Conservation (phyloP, 345 rosid species). For the Brassica cretica region DNA sequence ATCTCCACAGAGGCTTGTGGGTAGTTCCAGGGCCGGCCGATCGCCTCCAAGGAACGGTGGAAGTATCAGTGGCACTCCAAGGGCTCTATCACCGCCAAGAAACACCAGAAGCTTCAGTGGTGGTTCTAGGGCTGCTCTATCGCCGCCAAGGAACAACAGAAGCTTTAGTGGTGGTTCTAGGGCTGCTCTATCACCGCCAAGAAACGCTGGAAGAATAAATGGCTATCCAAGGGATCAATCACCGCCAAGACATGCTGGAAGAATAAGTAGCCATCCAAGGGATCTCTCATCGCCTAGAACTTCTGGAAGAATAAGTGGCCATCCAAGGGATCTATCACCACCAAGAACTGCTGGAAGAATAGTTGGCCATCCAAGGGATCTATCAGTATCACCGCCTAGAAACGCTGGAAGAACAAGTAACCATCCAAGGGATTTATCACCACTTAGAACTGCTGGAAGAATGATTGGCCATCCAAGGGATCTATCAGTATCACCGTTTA, state of each 20-base stretch:
- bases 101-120: not conserved
- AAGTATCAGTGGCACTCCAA: not conserved
- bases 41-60: slow-evolving; percentile 45
- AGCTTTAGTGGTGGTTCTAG: not conserved
- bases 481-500: slow-evolving; percentile 33
- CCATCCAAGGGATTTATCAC: slow-evolving; percentile 32
- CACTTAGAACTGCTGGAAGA: not conserved
- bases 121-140: not conserved
- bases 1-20: slow-evolving; percentile 62
- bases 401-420: not conserved
- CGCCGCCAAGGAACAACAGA: slow-evolving; percentile 36
- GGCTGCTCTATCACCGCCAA: slow-evolving; percentile 30
- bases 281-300: not conserved
- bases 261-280: not conserved
- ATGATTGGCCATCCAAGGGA: not conserved
- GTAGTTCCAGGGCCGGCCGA: slow-evolving; percentile 55
- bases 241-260: slow-evolving; percentile 37
- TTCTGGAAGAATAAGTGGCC: not conserved
- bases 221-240: not conserved
- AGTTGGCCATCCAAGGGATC: not conserved
- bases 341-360: not conserved
- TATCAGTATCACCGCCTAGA: slow-evolving; percentile 31
- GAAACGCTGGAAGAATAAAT: not conserved
- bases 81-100: slow-evolving; percentile 10
- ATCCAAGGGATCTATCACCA: not conserved